phyloP scores from a whole-genome alignment of 331 rosid species.

The Malus hybrid region DNA sequence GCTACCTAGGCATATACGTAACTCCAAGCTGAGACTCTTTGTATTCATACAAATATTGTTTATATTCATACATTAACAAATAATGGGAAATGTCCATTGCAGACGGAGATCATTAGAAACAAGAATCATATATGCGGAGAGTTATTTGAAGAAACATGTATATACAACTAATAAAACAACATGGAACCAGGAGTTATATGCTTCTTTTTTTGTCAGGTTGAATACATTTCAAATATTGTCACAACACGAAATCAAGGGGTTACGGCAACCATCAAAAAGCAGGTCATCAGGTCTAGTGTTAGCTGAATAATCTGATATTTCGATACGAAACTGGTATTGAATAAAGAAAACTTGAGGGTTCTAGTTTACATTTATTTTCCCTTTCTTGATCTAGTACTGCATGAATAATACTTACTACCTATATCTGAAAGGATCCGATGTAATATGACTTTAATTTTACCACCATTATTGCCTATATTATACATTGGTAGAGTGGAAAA shows the following conservation, averaged over 20 bases:
- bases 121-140: neutral
- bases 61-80: neutral
- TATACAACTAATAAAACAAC: neutral
- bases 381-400: neutral
- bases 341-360: neutral
- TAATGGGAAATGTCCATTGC: neutral
- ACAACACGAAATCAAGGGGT: too few species aligned
- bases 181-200: neutral
- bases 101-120: neutral
- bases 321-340: neutral
- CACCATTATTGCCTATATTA: too few species aligned
- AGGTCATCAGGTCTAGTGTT: too few species aligned
- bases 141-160: neutral
- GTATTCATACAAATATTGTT: neutral
- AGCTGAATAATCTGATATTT: too few species aligned
- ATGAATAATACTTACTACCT: too few species aligned
- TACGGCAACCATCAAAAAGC: too few species aligned
- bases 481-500: too few species aligned
- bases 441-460: too few species aligned
- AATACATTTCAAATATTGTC: neutral
- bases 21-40: neutral
- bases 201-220: neutral
- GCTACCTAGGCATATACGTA: slow-evolving; percentile 10
- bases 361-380: neutral
- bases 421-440: too few species aligned